These are phyloP conservation scores for Saitoella complicata DNA, from an alignment of 805 yeast genomes.

Conservation along the genomic window DNA sequence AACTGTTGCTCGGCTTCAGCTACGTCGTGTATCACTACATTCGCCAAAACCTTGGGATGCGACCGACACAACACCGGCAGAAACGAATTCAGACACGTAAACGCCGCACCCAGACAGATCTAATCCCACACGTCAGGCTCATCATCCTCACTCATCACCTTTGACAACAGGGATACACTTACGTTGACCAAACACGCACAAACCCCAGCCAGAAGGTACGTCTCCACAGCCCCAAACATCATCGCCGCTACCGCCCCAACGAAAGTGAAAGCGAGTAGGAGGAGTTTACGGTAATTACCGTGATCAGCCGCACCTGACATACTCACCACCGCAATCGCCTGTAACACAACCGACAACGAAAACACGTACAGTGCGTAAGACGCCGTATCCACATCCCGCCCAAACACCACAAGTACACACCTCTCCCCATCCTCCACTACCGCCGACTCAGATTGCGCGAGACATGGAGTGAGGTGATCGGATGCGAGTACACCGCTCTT, in stretches of 20 bases:
- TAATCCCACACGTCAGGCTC: background rate
- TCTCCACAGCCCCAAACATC: slow-evolving; percentile 24
- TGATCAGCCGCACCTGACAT: slow-evolving; percentile 59
- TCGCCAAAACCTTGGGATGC: slow-evolving; percentile 16
- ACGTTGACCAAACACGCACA: slow-evolving; percentile 45
- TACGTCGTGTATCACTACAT: background rate
- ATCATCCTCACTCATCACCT: background rate
- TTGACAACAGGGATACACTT: background rate
- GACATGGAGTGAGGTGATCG: slow-evolving; percentile 45
- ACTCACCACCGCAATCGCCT: slow-evolving; percentile 51
- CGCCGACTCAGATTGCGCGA: slow-evolving; percentile 7
- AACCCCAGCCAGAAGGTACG: slow-evolving; percentile 36
- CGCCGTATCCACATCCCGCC: slow-evolving; percentile 47
- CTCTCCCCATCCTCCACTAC: slow-evolving; percentile 14
- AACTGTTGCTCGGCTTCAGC: too few species aligned
- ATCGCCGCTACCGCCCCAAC: slow-evolving; percentile 43
- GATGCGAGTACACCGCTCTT: slow-evolving; percentile 48
- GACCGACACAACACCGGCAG: slow-evolving; percentile 44
- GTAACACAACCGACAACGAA: slow-evolving; percentile 54
- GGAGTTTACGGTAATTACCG: slow-evolving; percentile 37
- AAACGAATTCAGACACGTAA: slow-evolving; percentile 64
- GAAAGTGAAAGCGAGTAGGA: slow-evolving; percentile 40
- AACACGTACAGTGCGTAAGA: slow-evolving; percentile 61
- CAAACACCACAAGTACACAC: slow-evolving; percentile 35
- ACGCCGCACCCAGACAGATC: slow-evolving; percentile 57